A percentile compares a stretch with the other conserved stretches of the same genome.
Conservation (phyloP, 2,329 filamentous ascomycete species). For the Phyllachora maydis region DNA sequence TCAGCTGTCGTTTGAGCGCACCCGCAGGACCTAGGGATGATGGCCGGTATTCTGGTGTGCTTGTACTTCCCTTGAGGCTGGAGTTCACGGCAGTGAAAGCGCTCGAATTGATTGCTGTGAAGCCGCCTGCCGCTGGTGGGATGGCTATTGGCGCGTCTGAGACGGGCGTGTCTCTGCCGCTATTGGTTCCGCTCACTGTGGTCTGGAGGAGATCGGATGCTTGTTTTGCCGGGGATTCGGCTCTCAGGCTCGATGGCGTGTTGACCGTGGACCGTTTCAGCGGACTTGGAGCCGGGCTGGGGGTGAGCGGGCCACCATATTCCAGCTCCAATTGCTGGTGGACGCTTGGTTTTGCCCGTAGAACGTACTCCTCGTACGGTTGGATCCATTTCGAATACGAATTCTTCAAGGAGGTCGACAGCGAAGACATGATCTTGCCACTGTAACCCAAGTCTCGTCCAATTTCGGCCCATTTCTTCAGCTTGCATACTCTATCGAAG, state of each 20-base stretch:
- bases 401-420: conserved; percentile 95
- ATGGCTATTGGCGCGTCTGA: background rate
- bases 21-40: conserved; percentile 31
- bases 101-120: conserved; percentile 36
- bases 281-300: conserved; percentile 47
- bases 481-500: conserved; percentile 90
- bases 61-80: conserved; percentile 46
- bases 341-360: conserved; percentile 82
- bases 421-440: conserved; percentile 97
- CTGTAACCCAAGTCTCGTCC: conserved; percentile 92
- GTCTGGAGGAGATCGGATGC: conserved; percentile 31
- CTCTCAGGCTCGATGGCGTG: conserved; percentile 34
- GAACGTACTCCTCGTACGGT: conserved; percentile 88
- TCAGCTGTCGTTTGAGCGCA: conserved; percentile 59
- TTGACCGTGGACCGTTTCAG: conserved; percentile 43
- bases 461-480: conserved; percentile 98
- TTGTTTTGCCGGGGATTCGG: conserved; percentile 45
- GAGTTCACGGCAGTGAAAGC: conserved; percentile 59
- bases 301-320: conserved; percentile 79
- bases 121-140: conserved; percentile 32
- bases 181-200: conserved; percentile 15
- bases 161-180: background rate
- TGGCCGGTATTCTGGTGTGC: conserved; percentile 43
- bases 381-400: conserved; percentile 95
- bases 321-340: conserved; percentile 88